These are phyloP conservation scores for Iris macrosiphon DNA, from an alignment of 106 monocot genomes.

Conservation along the genomic window DNA sequence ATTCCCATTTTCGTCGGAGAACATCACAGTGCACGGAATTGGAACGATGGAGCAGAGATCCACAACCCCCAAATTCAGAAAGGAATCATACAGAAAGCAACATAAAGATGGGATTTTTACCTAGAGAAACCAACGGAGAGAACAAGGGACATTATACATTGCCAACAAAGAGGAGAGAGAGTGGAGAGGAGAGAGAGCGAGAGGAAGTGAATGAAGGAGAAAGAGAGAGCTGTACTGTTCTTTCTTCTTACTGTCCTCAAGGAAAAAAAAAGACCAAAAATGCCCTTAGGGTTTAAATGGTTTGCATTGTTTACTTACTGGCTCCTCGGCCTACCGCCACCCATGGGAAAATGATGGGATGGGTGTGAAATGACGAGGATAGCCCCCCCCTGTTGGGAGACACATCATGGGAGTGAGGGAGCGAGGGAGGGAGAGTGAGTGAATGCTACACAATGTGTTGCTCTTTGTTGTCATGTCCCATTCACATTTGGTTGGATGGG, in stretches of 20 bases:
- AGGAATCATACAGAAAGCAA: neutral
- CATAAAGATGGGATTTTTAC: neutral
- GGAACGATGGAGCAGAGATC: neutral
- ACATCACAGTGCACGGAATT: no score
- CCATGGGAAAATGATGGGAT: neutral
- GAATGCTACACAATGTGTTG: neutral
- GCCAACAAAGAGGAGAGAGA: no score
- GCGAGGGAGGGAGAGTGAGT: no score
- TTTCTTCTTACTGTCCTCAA: neutral
- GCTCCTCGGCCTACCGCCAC: neutral
- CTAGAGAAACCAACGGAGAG: conserved; percentile 3
- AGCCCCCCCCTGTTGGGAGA: neutral
- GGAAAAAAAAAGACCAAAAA: conserved; percentile 5
- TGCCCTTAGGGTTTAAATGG: neutral
- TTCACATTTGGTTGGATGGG: neutral
- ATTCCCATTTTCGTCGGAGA: neutral
- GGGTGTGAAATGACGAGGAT: neutral
- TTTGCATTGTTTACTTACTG: neutral
- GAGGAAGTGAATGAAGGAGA: conserved; percentile 3
- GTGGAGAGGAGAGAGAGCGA: neutral
- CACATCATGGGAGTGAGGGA: conserved; percentile 1
- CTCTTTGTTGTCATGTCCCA: neutral
- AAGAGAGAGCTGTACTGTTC: neutral
- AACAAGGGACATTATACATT: neutral
- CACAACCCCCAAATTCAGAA: neutral